Base-by-base conservation (phyloP, 2,329 filamentous ascomycete species). In the Fusarium sp. region DNA sequence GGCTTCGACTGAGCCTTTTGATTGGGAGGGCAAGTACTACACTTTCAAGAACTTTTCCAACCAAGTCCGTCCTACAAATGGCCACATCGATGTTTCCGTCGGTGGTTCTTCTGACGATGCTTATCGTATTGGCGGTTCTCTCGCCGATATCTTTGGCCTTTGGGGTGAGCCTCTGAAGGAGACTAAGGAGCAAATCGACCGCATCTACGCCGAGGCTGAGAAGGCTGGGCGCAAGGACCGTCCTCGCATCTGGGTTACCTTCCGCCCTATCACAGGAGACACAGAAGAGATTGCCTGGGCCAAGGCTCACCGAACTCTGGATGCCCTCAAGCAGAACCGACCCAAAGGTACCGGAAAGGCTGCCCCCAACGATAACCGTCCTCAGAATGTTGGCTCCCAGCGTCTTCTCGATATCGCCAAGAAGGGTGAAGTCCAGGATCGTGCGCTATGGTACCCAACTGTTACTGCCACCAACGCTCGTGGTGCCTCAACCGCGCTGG, bases 81-180 rank as follows among this genome's bases (percentile, higher is more conserved):
- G 83, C 5, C 80, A 78, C 24, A 88, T 89, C 47, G 84, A 85
- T 2, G 82, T 89, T 3, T 88, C 86, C 0, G 86, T 89, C 0
- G 87, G 87, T 11, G 87, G 87, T 0, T 88, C 85, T 0, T 88
- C 86, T 0, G 81, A 84, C 19, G 86, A 85, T 6, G 87, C 87
- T 0, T 89, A 89, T 75, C 84, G 86, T 22, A 80, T 88, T 39
- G 87, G 87, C 24, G 87, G 87, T 28, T 78, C 82, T 0, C 79
- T 88, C 3, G 87, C 83, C 28, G 87, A 89, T 65, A 89, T 89
- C 69, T 89, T 89, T 64, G 87, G 87, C 0, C 82, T 89, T 6
- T 89, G 87, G 87, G 87, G 87, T 13, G 87, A 89, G 71, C 87
- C 87, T 2, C 78, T 89, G 3, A 88, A 88, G 76, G 87, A 89